phyloP scores from a whole-genome alignment of 495 filamentous ascomycete genomes.

The Neurospora sp. region DNA sequence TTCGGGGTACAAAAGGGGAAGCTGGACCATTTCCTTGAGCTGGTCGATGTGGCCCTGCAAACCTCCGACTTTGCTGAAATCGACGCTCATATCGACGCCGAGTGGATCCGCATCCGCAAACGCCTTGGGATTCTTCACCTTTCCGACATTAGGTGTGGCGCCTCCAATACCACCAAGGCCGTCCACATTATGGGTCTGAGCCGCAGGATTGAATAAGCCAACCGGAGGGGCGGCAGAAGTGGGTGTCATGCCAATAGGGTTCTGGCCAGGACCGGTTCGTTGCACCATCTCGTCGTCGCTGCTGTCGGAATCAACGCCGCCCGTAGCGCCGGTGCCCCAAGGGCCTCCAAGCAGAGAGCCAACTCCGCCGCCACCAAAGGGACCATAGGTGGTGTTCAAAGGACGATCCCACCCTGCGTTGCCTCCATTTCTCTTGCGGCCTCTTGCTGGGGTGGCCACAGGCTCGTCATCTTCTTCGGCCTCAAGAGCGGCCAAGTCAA shows the following conservation, averaged over 20 bases:
- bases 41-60: constrained; percentile 87
- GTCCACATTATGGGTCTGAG: constrained; percentile 39
- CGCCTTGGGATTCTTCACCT: constrained; percentile 64
- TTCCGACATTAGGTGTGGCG: constrained; percentile 78
- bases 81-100: constrained; percentile 81
- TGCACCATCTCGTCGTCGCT: constrained; percentile 81
- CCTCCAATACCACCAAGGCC: constrained; percentile 42
- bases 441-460: constrained; percentile 58
- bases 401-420: constrained; percentile 55
- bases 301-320: constrained; percentile 83
- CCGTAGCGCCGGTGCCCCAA: constrained; percentile 64
- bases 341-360: constrained; percentile 65
- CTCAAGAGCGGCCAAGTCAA: constrained; percentile 55
- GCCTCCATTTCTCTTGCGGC: constrained; percentile 43
- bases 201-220: constrained; percentile 17
- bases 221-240: constrained; percentile 48
- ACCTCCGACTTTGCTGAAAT: constrained; percentile 87
- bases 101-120: constrained; percentile 90
- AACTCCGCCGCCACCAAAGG: constrained; percentile 77
- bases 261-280: constrained; percentile 47
- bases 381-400: constrained; percentile 77
- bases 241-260: constrained; percentile 61
- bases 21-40: constrained; percentile 93
- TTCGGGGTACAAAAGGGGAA: constrained; percentile 90
- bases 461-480: constrained; percentile 57